Conservation (phyloP, 257 asterid species). For the Rauvolfia tetraphylla region DNA sequence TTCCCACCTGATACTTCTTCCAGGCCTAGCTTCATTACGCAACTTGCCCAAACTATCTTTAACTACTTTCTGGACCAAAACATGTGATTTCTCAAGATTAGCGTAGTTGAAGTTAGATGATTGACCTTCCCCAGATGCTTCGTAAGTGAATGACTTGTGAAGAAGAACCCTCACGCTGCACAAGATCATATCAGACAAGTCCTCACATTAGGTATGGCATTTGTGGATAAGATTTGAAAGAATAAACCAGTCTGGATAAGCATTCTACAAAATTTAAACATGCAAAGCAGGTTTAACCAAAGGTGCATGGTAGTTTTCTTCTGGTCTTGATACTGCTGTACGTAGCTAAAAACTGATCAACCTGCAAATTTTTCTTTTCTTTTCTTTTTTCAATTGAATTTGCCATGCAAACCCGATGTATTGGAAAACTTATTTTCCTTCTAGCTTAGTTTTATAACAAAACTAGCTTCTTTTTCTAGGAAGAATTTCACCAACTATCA, state of each 20-base stretch:
- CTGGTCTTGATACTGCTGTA: background rate
- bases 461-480: background rate
- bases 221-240: background rate
- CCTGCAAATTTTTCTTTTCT: background rate
- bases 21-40: constrained; percentile 31
- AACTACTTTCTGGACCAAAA: constrained; percentile 54
- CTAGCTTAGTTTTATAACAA: background rate
- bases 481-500: background rate
- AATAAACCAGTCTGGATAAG: background rate
- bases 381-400: no score
- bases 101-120: constrained; percentile 36
- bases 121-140: constrained; percentile 45
- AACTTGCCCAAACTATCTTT: constrained; percentile 59
- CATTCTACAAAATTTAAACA: background rate
- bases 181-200: constrained; percentile 13
- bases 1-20: constrained; percentile 86
- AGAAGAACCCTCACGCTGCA: constrained; percentile 81
- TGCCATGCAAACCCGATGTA: background rate
- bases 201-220: background rate
- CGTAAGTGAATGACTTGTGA: constrained; percentile 39
- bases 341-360: background rate
- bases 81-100: constrained; percentile 44
- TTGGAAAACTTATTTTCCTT: background rate
- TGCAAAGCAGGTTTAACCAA: background rate
- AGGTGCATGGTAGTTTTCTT: background rate